Conservation (phyloP, 2,329 filamentous ascomycete species). For the Dactylellina leptospora region DNA sequence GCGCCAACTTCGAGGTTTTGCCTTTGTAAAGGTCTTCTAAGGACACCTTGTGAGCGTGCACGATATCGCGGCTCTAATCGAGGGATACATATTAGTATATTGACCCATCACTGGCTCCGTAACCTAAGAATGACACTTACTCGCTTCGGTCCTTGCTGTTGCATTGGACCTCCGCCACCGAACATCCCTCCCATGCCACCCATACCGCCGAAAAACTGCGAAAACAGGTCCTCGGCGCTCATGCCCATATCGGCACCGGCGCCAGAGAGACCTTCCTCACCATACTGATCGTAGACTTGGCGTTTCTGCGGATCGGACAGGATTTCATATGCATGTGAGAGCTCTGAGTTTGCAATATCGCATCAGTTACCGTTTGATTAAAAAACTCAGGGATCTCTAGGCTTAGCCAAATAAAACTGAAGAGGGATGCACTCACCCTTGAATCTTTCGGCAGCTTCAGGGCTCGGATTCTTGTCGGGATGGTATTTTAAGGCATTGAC, state of each 20-base stretch:
- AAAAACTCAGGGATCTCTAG: neutral
- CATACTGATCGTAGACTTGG: conserved; percentile 93
- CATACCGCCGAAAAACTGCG: conserved; percentile 88
- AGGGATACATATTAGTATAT: no score
- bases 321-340: conserved; percentile 79
- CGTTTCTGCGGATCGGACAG: conserved; percentile 93
- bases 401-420: neutral
- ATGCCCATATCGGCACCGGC: conserved; percentile 79
- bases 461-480: conserved; percentile 97
- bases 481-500: conserved; percentile 83
- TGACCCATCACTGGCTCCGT: no score
- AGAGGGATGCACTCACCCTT: conserved; percentile 73
- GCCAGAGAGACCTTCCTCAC: conserved; percentile 93
- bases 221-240: conserved; percentile 95
- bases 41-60: conserved; percentile 97
- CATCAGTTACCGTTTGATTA: neutral
- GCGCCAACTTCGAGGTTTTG: conserved; percentile 95
- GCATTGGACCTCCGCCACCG: conserved; percentile 72
- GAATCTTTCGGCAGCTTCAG: conserved; percentile 94
- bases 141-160: conserved; percentile 78
- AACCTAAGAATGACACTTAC: conserved; percentile 55
- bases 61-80: conserved; percentile 93
- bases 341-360: conserved; percentile 28
- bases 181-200: conserved; percentile 76
- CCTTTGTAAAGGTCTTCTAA: conserved; percentile 98